Evolutionary conservation across 306 rosid genomes (phyloP), one percentile per base, ranked within the genome.

Genomic region (Quercus gilva): DNA sequence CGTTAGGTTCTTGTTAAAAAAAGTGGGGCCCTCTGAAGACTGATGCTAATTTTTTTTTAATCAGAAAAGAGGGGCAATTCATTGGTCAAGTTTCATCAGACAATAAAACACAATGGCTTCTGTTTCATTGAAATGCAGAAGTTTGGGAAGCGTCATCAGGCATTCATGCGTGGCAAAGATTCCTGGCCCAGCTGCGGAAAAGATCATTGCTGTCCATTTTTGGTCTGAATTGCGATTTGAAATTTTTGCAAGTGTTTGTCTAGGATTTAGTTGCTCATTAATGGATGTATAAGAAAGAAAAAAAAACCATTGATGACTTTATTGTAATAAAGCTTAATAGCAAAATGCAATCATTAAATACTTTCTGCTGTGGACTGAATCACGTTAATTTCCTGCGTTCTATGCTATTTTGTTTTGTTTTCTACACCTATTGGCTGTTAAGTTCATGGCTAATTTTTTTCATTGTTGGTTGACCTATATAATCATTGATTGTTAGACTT

Each of bases 201-300:
- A 85, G 93, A 89, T 85, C 96, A 94, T 78, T 87, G 93, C 90
- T 90, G 87, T 79, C 96, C 93, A 45, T 83, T 90, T 83, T 79
- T 91, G 79, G 79, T 91, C 86, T 88, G 87, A 82, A 88, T 92
- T 78, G 76, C 89, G 29, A 83, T 84, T 23, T 94, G 88, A 90
- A 71, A 73, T 65, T 84, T 74, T 77, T 29, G 67, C 2, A 41
- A 41, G 45, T 41, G 45, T 41, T 41, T 41, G 45, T 41, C 45
- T 41, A 41, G 45, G 45, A 41, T 41, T 41, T 41, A 41, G 45
- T 41, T 41, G 45, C 45, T 41, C 45, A 7, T 41, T 41, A 41
- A 41, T 41, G 45, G 12, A 41, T 41, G 45, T 41, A 41, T 41
- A 7, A 41, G 0, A 41, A 41, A 8, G 3, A 41, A 41, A 2